Evolutionary conservation across 2,329 filamentous ascomycete genomes (phyloP).

Genomic region (Pseudogymnoascus sp.): DNA sequence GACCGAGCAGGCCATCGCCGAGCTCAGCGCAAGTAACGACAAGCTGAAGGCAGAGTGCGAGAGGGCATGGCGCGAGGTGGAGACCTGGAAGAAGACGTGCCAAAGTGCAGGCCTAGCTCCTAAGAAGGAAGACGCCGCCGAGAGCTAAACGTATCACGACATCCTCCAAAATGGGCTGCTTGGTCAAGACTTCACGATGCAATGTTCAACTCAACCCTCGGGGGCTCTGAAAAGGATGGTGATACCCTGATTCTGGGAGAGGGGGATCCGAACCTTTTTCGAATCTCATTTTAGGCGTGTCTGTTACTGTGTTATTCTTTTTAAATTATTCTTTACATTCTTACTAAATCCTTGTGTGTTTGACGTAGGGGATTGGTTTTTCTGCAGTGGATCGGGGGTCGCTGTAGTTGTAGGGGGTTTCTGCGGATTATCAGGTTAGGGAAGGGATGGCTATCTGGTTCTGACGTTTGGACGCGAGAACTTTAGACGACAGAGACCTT

Average conservation of each 20-base stretch:
- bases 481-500: constrained; percentile 11
- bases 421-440: neutral
- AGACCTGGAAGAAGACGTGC: constrained; percentile 69
- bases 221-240: constrained; percentile 9
- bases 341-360: constrained; percentile 12
- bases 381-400: constrained; percentile 7
- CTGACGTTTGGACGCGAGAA: constrained; percentile 11
- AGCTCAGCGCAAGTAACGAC: constrained; percentile 80
- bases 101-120: constrained; percentile 53
- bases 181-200: constrained; percentile 8
- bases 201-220: constrained; percentile 11
- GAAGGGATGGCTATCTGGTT: constrained; percentile 10
- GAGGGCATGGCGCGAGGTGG: constrained; percentile 68
- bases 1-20: constrained; percentile 81
- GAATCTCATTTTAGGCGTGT: neutral
- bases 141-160: constrained; percentile 20
- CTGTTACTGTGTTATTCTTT: constrained; percentile 11
- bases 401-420: constrained; percentile 8
- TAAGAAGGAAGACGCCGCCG: constrained; percentile 36
- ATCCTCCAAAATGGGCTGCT: constrained; percentile 25
- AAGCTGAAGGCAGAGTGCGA: constrained; percentile 79
- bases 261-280: neutral
- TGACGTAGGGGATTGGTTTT: neutral
- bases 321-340: constrained; percentile 8
- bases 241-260: constrained; percentile 4